These are phyloP conservation scores for Chiua virens DNA, from an alignment of 768 basidiomycete species.

Conservation along the genomic window DNA sequence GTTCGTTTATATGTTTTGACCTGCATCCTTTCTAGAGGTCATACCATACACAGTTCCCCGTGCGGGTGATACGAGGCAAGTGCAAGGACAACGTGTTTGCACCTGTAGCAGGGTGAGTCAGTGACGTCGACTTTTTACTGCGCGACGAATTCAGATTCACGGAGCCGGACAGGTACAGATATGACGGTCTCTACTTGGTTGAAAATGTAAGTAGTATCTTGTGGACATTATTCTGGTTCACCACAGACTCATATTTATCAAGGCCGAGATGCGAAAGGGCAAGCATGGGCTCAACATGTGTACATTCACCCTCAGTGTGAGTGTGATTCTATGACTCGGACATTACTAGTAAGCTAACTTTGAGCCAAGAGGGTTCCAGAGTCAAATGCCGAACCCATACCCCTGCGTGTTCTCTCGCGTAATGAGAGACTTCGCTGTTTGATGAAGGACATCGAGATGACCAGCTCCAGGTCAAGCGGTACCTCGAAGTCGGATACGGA, in stretches of 20 bases:
- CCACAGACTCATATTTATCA: constrained; percentile 1
- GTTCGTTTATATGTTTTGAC: not conserved
- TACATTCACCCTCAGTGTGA: too few relatives aligned
- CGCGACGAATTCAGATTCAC: not conserved
- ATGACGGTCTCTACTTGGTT: constrained; percentile 34
- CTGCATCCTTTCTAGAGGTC: constrained; percentile 29
- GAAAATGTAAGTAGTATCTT: constrained; percentile 15
- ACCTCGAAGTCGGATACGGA: too few relatives aligned
- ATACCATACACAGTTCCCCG: constrained; percentile 26
- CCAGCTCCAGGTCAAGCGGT: too few relatives aligned
- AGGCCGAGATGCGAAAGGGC: constrained; percentile 19
- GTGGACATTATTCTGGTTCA: not conserved
- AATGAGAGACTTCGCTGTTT: too few relatives aligned
- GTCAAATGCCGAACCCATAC: too few relatives aligned
- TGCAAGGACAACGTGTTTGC: constrained; percentile 14
- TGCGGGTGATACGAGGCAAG: constrained; percentile 39
- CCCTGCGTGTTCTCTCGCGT: too few relatives aligned
- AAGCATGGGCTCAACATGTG: constrained; percentile 26
- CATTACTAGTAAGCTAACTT: too few relatives aligned
- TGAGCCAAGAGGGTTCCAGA: too few relatives aligned
- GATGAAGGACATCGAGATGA: too few relatives aligned
- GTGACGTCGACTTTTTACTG: not conserved
- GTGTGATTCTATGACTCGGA: too few relatives aligned
- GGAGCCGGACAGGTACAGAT: constrained; percentile 24
- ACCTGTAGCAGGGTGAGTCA: constrained; percentile 23